Evolutionary conservation across 495 filamentous ascomycete genomes (phyloP), one percentile per base, ranked within the genome.

Genomic region (Penicillium silybi): DNA sequence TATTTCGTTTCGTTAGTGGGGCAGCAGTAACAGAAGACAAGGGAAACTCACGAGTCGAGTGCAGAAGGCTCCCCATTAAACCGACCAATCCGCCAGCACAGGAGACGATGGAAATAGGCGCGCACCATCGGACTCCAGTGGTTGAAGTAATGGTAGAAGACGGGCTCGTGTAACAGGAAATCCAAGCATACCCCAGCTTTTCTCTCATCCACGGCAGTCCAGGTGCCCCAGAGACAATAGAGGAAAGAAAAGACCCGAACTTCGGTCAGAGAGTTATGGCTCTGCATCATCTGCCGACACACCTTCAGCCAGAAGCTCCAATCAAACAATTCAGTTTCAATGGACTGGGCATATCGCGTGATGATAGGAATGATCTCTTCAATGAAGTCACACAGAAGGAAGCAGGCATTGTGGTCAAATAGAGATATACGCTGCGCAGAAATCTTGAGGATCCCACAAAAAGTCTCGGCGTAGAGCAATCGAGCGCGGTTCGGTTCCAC

Each of bases 91-190:
- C 95, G 84, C 93, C 93, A 98, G 70, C 92, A 96, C 15, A 96
- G 66, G 32, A 98, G 66, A 34, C 93, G 89, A 83, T 96, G 93
- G 63, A 85, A 97, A 68, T 97, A 98, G 16, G 91, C 88, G 53
- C 93, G 82, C 23, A 96, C 91, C 93, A 98, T 97, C 1, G 93
- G 93, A 69, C 92, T 97, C 93, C 93, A 98, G 64, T 97, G 90
- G 63, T 85, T 91, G 72, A 98, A 98, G 56, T 90, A 84, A 50
- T 81, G 84, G 43, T 89, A 83, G 66, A 97, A 97, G 15, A 85
- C 75, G 35, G 86, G 78, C 53, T 87, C 84, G 20, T 83, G 77
- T n/a, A 98, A 63, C 26, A 98, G 72, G 78, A 95, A 95, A 16
- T 85, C 85, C 2, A 89, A 57, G 61, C 90, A 96, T 19, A 96